Evolutionary conservation across 768 basidiomycete genomes (phyloP), one percentile per base, ranked within the genome.

Genomic region (Wakefieldia striispora): DNA sequence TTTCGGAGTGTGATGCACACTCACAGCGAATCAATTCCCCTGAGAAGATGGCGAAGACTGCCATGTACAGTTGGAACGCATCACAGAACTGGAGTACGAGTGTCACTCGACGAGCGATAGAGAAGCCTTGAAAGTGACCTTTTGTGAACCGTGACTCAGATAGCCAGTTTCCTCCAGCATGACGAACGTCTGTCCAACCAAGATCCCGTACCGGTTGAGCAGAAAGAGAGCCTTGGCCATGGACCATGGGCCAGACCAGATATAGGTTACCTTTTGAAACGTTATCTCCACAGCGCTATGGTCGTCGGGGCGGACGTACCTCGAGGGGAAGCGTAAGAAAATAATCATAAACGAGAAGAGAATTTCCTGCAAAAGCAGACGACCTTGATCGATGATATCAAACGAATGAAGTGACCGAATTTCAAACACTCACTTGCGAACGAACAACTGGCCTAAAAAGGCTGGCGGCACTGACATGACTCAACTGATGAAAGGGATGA

Each of bases 301-400:
- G 29, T 12, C 11, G 10, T 31, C 11, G 29, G 5, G 29, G 11
- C 2, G 14, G 13, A 14, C 49, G 17, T 34, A 57, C 56, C 37
- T 57, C 56, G 23, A 47, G 34, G 3, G n/a, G 20, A 3, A 57
- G 10, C 8, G 56, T 56, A 12, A 57, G 39, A 37, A 56, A 10
- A 35, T 56, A 43, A 23, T 57, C 56, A n/a, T 49, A 57, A 17
- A 51, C n/a, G 3, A 57, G 45, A 1, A 55, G 31, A 6, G 49
- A 29, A 13, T 46, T 17, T 9, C 55, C 55, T 26, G 43, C 40
- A 34, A 47, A 27, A 20, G 44, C 29, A 16, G 41, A 7, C 19
- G 50, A 19, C 41, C 53, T 54, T 29, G 27, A 14, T 33, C 31
- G 27, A 29, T 2, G 27, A 33, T 13, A 6, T 33, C 31, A 33